Conservation (phyloP, 73 alveolate genomes). For the Tetrahymena thermophila region DNA sequence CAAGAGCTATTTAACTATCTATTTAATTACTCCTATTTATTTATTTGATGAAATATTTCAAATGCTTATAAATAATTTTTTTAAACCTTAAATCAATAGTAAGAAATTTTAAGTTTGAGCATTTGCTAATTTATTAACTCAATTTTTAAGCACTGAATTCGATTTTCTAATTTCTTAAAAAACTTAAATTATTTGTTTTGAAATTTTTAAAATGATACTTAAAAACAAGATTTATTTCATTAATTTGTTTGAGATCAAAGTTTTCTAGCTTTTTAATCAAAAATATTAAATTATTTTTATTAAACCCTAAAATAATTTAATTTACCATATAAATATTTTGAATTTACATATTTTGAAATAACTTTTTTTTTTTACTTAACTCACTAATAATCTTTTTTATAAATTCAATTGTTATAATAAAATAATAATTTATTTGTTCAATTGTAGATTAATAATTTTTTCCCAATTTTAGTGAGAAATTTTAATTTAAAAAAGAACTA, state of each 20-base stretch:
- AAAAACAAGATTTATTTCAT: not conserved
- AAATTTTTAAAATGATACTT: not conserved
- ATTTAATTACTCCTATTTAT: not conserved
- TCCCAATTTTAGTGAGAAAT: not conserved
- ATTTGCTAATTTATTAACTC: no score
- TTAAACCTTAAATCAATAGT: not conserved
- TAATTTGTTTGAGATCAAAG: not conserved
- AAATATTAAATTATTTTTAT: no score
- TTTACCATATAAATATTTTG: not conserved
- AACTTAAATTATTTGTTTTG: no score
- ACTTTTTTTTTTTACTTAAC: not conserved
- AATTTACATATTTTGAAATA: not conserved
- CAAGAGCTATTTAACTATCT: not conserved
- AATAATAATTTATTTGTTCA: not conserved
- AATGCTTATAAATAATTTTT: not conserved
- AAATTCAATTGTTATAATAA: no score
- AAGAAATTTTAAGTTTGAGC: not conserved
- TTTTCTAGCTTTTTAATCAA: not conserved
- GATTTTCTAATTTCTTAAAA: not conserved
- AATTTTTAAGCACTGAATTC: not conserved
- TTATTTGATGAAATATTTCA: not conserved
- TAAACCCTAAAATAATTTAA: no score
- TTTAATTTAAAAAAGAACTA: no score
- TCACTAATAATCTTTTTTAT: not conserved
- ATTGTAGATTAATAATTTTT: no score